phyloP scores from a whole-genome alignment of 116 monocot species.

The Posidonia oceanica region DNA sequence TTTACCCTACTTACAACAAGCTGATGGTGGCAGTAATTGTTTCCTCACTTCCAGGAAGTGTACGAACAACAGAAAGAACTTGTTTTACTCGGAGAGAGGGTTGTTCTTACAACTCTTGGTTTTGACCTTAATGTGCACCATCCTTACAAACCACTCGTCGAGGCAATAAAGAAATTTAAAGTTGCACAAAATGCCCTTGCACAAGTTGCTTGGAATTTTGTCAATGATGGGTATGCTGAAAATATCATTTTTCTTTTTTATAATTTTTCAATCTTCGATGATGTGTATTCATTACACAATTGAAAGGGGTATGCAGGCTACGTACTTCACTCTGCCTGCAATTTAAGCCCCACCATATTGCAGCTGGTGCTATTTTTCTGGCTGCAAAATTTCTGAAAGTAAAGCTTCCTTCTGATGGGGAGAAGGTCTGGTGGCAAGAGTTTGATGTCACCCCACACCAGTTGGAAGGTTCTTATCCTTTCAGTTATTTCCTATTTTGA shows the following conservation, averaged over 20 bases:
- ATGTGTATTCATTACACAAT: slow-evolving; percentile 6
- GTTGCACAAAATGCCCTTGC: slow-evolving; percentile 31
- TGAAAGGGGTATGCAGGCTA: slow-evolving; percentile 25
- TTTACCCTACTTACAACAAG: no score
- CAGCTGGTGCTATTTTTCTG: slow-evolving; percentile 36
- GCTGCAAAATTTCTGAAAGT: slow-evolving; percentile 41
- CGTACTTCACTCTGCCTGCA: slow-evolving; percentile 39
- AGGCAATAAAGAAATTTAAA: slow-evolving; percentile 35
- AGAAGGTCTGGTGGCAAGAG: slow-evolving; percentile 41
- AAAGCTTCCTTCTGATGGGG: slow-evolving; percentile 30
- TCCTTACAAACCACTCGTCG: slow-evolving; percentile 34
- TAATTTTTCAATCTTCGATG: not conserved
- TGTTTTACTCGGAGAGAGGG: slow-evolving; percentile 21
- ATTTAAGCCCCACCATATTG: slow-evolving; percentile 39
- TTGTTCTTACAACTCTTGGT: slow-evolving; percentile 29
- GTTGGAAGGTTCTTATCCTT: slow-evolving; percentile 20
- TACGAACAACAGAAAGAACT: slow-evolving; percentile 36
- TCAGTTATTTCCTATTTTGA: no score
- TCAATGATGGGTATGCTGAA: slow-evolving; percentile 35
- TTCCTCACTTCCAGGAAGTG: slow-evolving; percentile 17
- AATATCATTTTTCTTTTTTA: not conserved
- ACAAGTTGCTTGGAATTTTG: slow-evolving; percentile 42
- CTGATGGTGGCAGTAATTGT: no score
- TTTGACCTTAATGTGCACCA: slow-evolving; percentile 43
- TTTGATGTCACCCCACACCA: slow-evolving; percentile 43